Conservation (phyloP, 352 stramenopile genomes). For the Pythium vanterpoolii region DNA sequence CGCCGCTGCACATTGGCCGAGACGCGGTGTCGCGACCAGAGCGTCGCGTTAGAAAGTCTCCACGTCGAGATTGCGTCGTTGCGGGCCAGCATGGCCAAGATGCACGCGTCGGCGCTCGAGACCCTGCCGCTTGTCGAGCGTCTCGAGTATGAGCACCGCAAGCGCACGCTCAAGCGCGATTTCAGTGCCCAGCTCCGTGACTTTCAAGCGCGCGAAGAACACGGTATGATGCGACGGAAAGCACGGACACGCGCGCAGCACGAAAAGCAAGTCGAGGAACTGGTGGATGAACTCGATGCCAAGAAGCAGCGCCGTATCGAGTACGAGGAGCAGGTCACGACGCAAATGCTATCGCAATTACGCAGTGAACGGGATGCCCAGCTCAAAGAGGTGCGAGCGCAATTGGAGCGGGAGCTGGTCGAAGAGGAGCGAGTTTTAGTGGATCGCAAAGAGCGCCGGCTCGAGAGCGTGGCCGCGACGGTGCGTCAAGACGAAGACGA, state of each 20-base stretch:
- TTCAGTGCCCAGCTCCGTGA: conserved; percentile 59
- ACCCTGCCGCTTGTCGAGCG: conserved; percentile 24
- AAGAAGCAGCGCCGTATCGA: conserved; percentile 51
- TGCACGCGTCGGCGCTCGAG: conserved; percentile 32
- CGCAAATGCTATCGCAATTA: conserved; percentile 50
- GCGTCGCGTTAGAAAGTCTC: conserved; percentile 19
- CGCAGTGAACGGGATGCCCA: conserved; percentile 52
- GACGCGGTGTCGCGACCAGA: conserved; percentile 18
- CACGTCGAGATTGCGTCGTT: conserved; percentile 34
- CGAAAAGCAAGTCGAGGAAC: conserved; percentile 60
- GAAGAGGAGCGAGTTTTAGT: conserved; percentile 46
- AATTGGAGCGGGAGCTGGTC: conserved; percentile 46
- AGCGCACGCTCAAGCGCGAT: conserved; percentile 54
- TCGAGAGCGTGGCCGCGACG: conserved; percentile 35
- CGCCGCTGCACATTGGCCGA: conserved; percentile 25
- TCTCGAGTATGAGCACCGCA: conserved; percentile 69
- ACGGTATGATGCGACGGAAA: conserved; percentile 60
- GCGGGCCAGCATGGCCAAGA: conserved; percentile 23
- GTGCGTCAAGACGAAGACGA: conserved; percentile 52
- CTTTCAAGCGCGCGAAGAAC: conserved; percentile 71
- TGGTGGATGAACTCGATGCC: conserved; percentile 55
- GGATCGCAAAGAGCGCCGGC: conserved; percentile 40
- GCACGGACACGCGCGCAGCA: conserved; percentile 57
- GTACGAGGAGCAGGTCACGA: conserved; percentile 50
- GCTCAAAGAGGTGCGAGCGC: conserved; percentile 37